Evolutionary conservation across 192 early-diverging fungal genomes (phyloP).

Genomic region (Mortierella hygrophila): DNA sequence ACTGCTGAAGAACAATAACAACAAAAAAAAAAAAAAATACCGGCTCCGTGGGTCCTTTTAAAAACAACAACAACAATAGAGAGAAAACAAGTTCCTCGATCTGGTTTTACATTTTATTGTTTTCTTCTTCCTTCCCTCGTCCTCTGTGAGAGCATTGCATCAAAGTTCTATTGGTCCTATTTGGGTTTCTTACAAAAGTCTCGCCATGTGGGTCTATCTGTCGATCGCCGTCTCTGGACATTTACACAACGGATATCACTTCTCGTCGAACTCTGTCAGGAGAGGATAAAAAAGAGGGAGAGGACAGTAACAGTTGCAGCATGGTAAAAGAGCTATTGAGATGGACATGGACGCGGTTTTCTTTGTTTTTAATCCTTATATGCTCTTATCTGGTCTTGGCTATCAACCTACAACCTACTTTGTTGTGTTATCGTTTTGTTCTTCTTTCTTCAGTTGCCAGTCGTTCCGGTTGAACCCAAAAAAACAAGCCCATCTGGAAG

Average conservation of each 20-base stretch:
- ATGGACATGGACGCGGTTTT: not conserved
- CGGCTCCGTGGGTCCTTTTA: not conserved
- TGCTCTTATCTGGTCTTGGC: not conserved
- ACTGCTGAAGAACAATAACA: not conserved
- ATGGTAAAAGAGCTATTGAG: not conserved
- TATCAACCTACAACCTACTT: not conserved
- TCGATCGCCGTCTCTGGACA: not conserved
- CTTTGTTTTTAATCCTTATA: not conserved
- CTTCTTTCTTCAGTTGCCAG: not conserved
- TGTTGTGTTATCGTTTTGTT: not conserved
- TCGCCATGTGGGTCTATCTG: not conserved
- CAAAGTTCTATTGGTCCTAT: not conserved
- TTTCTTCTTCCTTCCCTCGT: constrained; percentile 9
- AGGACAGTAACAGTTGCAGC: not conserved
- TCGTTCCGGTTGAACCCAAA: not conserved
- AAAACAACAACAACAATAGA: not conserved
- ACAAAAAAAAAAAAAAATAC: not conserved
- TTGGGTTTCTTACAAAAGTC: not conserved
- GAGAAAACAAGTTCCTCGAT: too few species aligned
- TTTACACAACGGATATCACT: not conserved
- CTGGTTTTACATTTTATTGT: not conserved
- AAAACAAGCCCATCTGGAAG: not conserved
- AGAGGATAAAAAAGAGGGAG: too few species aligned
- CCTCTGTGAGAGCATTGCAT: not conserved
- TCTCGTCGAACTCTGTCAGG: too few species aligned